Evolutionary conservation across 2,329 filamentous ascomycete species (phyloP).

Genomic region (Colletotrichum sp.): DNA sequence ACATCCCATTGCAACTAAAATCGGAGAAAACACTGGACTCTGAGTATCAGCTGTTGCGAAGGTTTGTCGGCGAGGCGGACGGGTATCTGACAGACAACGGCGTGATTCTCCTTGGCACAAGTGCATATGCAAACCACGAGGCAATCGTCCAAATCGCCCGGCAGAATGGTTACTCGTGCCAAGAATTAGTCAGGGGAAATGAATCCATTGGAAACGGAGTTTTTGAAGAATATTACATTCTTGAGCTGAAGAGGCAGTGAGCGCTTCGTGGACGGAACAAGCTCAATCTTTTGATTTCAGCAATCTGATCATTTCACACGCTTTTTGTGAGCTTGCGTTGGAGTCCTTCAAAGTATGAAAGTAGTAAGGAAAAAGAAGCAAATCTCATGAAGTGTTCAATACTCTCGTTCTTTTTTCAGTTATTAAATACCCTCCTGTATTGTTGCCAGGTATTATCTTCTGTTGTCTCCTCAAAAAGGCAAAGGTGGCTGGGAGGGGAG

Average conservation of each 20-base stretch:
- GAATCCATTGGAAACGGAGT: neutral
- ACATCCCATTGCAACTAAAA: neutral
- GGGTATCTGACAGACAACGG: neutral
- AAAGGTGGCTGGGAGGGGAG: neutral
- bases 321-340: too few relatives aligned
- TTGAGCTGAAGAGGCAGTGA: neutral
- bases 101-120: accelerated
- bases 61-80: neutral
- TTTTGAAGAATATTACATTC: neutral
- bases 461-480: too few relatives aligned
- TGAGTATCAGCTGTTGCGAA: neutral
- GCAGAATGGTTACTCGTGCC: neutral
- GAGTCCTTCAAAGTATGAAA: too few relatives aligned
- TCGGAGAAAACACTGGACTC: neutral
- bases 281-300: too few relatives aligned
- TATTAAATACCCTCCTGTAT: too few relatives aligned
- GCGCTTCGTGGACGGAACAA: neutral
- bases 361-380: too few relatives aligned
- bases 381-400: too few relatives aligned
- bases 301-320: too few relatives aligned
- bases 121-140: neutral
- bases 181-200: neutral
- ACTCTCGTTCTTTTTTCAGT: too few relatives aligned
- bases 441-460: too few relatives aligned
- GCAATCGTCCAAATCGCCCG: neutral